Percentiles rank a stretch among this genome's conserved stretches.
Conservation (phyloP, 352 stramenopile genomes). For the Thalassiosira allenii region DNA sequence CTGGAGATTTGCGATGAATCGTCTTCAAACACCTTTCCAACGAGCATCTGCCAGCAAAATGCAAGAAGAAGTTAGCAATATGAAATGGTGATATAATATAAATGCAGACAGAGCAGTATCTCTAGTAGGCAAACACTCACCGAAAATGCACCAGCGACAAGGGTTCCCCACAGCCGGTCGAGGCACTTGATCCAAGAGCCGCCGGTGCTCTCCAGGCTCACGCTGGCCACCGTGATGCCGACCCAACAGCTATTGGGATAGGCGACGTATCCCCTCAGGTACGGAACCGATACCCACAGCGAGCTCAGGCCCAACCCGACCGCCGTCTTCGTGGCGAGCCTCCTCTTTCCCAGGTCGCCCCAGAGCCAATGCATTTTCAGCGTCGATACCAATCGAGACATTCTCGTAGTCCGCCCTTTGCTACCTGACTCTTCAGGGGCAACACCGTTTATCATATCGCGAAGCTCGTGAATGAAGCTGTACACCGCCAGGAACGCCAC, state of each 20-base stretch:
- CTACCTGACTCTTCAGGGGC: background rate
- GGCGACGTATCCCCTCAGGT: slow-evolving; percentile 51
- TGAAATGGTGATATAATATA: too few relatives aligned
- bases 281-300: slow-evolving; percentile 59
- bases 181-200: slow-evolving; percentile 54
- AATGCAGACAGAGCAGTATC: too few relatives aligned
- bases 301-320: slow-evolving; percentile 57
- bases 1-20: slow-evolving; percentile 34
- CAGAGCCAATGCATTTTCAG: slow-evolving; percentile 40
- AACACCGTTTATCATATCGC: slow-evolving; percentile 12
- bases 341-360: slow-evolving; percentile 31
- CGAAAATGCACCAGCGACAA: slow-evolving; percentile 58
- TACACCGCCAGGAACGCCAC: slow-evolving; percentile 34
- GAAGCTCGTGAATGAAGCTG: slow-evolving; percentile 44
- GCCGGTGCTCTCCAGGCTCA: slow-evolving; percentile 60
- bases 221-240: slow-evolving; percentile 63
- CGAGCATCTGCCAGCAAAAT: background rate
- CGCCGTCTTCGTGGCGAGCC: slow-evolving; percentile 60
- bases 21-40: slow-evolving; percentile 18
- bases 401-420: background rate
- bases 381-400: background rate
- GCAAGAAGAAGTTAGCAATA: background rate
- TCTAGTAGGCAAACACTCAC: slow-evolving; percentile 29
- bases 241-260: slow-evolving; percentile 63
- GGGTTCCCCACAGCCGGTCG: slow-evolving; percentile 63